These are phyloP conservation scores for Trypanosoma caninum DNA, from an alignment of 208 protist genomes.

Conservation along the genomic window DNA sequence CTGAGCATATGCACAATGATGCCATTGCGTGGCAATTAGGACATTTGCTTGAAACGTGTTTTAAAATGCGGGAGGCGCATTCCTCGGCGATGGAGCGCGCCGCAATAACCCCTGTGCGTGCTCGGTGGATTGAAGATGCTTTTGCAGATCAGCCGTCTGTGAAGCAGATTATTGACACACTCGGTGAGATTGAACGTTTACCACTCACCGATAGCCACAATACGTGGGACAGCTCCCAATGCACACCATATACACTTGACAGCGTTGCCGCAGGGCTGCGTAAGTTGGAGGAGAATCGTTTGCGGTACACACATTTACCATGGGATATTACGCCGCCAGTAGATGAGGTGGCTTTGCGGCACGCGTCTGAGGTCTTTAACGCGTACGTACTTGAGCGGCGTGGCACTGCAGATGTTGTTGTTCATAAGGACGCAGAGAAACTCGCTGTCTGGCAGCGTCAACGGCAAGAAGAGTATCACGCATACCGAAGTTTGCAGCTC, in stretches of 20 bases:
- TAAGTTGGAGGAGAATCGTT: conserved; percentile 45
- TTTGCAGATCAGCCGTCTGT: conserved; percentile 87
- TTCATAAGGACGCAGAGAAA: conserved; percentile 57
- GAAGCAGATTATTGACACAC: conserved; percentile 63
- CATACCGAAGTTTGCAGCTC: conserved; percentile 37
- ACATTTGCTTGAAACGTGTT: conserved; percentile 83
- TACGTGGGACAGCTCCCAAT: conserved; percentile 41
- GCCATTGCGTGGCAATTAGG: conserved; percentile 90
- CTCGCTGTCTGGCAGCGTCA: conserved; percentile 62
- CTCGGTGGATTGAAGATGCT: conserved; percentile 87
- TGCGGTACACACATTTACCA: conserved; percentile 78
- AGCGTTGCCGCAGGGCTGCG: conserved; percentile 57
- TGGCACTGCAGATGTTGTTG: conserved; percentile 46
- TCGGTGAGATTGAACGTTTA: conserved; percentile 78
- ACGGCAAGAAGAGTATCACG: conserved; percentile 76
- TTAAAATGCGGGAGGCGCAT: conserved; percentile 82
- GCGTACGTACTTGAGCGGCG: conserved; percentile 81
- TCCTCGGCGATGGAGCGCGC: conserved; percentile 82
- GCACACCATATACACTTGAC: conserved; percentile 72
- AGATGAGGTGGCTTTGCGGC: conserved; percentile 63
- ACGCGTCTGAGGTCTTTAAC: conserved; percentile 75
- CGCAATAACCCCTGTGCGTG: conserved; percentile 72
- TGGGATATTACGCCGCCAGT: conserved; percentile 82
- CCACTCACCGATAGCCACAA: conserved; percentile 58
- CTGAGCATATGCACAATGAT: conserved; percentile 92